These are phyloP conservation scores for Puccinia sorghi DNA, from an alignment of 1,284 basidiomycete species.

Conservation along the genomic window DNA sequence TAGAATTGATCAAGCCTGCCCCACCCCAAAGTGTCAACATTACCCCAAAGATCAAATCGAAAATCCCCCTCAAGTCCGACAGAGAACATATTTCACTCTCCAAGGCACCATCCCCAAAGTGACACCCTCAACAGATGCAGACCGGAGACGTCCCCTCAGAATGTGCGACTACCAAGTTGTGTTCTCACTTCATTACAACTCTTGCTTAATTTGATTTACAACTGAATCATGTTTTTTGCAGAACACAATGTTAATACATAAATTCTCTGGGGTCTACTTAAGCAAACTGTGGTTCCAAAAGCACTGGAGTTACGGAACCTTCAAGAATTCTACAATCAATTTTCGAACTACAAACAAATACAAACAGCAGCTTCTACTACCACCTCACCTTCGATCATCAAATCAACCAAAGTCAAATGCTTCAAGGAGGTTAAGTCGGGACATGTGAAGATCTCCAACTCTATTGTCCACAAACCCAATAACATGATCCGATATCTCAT, in stretches of 20 bases:
- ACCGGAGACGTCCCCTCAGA: not conserved
- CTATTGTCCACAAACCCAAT: not conserved
- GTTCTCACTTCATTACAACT: not conserved
- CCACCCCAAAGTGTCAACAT: not conserved
- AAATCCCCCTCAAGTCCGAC: not conserved
- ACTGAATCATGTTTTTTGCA: not conserved
- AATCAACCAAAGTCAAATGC: not conserved
- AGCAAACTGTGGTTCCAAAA: not conserved
- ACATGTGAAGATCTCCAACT: not conserved
- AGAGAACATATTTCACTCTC: not conserved
- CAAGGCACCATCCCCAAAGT: not conserved
- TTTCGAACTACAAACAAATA: not conserved
- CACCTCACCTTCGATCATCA: not conserved
- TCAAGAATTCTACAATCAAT: constrained; percentile 17
- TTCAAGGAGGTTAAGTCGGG: not conserved
- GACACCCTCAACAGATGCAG: constrained; percentile 34
- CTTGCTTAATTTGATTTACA: not conserved
- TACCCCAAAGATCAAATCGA: not conserved
- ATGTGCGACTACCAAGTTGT: constrained; percentile 11
- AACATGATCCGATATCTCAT: constrained; percentile 13
- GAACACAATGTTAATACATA: constrained; percentile 27
- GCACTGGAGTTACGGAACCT: not conserved
- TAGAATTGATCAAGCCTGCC: not conserved
- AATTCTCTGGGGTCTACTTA: constrained; percentile 35
- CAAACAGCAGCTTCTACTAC: not conserved